phyloP scores from a whole-genome alignment of 352 stramenopile species.

The Phytophthora pluvialis region DNA sequence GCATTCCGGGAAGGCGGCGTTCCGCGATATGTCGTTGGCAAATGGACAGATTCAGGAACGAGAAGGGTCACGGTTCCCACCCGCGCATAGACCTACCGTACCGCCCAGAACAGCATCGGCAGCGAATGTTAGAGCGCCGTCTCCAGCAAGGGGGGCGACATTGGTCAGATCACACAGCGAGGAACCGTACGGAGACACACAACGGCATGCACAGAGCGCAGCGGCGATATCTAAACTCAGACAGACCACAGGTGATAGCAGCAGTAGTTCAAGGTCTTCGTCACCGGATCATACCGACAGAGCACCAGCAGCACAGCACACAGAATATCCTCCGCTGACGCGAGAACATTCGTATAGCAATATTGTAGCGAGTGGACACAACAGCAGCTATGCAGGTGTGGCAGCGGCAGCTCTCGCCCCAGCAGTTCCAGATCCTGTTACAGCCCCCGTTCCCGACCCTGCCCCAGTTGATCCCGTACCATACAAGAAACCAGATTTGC shows the following conservation, averaged over 20 bases:
- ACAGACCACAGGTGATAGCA: conserved; percentile 38
- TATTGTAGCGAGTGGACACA: conserved; percentile 48
- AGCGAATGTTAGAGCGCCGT: conserved; percentile 34
- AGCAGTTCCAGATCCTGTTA: not conserved
- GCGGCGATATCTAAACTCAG: conserved; percentile 74
- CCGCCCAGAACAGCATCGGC: conserved; percentile 25
- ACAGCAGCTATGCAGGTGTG: conserved; percentile 20
- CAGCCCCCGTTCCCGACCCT: not conserved
- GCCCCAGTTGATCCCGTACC: conserved; percentile 18
- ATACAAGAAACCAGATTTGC: conserved; percentile 47
- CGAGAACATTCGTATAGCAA: conserved; percentile 56
- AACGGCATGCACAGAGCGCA: conserved; percentile 78
- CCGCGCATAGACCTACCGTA: conserved; percentile 41
- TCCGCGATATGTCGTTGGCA: conserved; percentile 63
- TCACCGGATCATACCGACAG: conserved; percentile 25
- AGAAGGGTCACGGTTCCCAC: conserved; percentile 60
- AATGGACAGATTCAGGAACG: conserved; percentile 55
- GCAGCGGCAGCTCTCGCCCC: conserved; percentile 2
- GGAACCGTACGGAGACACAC: conserved; percentile 44
- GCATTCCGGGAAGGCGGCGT: conserved; percentile 77
- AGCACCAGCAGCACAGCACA: conserved; percentile 28
- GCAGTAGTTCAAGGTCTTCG: conserved; percentile 34
- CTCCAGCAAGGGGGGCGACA: conserved; percentile 23
- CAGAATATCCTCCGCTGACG: conserved; percentile 24
- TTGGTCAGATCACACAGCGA: conserved; percentile 39